These are phyloP conservation scores for Exophiala lecanii-corni DNA, from an alignment of 2,329 filamentous ascomycete species.

Conservation along the genomic window DNA sequence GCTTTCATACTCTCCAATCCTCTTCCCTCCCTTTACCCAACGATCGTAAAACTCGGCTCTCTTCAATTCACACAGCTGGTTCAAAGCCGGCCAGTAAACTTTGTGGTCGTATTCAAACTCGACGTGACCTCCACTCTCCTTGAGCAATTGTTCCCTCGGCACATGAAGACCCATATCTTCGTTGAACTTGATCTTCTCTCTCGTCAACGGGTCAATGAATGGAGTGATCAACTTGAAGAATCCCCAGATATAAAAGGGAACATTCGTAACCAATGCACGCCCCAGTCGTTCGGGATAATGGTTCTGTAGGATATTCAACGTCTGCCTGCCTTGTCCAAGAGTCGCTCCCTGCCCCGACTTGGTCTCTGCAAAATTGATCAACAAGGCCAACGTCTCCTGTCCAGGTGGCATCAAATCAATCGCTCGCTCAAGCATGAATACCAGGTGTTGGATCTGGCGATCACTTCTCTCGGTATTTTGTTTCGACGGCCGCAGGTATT, in stretches of 20 bases:
- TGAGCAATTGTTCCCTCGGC: constrained; percentile 76
- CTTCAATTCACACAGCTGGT: constrained; percentile 63
- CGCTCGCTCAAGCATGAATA: constrained; percentile 90
- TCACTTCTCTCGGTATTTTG: constrained; percentile 89
- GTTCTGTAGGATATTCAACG: constrained; percentile 86
- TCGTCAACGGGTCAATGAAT: constrained; percentile 92
- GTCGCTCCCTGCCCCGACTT: constrained; percentile 72
- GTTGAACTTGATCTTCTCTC: constrained; percentile 96
- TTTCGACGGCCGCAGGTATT: constrained; percentile 81
- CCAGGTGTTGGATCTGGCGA: constrained; percentile 85
- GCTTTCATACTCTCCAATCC: constrained; percentile 79
- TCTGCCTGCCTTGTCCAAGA: constrained; percentile 71
- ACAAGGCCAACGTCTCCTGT: constrained; percentile 77
- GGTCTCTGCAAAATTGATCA: constrained; percentile 87
- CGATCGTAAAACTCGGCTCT: constrained; percentile 59
- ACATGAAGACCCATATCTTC: constrained; percentile 82
- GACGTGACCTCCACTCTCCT: constrained; percentile 69
- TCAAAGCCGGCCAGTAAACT: constrained; percentile 82
- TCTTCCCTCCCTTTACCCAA: constrained; percentile 76
- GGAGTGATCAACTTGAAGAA: constrained; percentile 97
- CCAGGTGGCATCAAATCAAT: constrained; percentile 82
- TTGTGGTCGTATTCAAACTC: constrained; percentile 89
- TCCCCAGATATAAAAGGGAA: constrained; percentile 83
- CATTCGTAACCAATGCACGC: constrained; percentile 82
- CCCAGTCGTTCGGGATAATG: constrained; percentile 94